Evolutionary conservation across 768 basidiomycete genomes (phyloP), one percentile per base, ranked within the genome.

Genomic region (Boletus rufocinnamomeus): DNA sequence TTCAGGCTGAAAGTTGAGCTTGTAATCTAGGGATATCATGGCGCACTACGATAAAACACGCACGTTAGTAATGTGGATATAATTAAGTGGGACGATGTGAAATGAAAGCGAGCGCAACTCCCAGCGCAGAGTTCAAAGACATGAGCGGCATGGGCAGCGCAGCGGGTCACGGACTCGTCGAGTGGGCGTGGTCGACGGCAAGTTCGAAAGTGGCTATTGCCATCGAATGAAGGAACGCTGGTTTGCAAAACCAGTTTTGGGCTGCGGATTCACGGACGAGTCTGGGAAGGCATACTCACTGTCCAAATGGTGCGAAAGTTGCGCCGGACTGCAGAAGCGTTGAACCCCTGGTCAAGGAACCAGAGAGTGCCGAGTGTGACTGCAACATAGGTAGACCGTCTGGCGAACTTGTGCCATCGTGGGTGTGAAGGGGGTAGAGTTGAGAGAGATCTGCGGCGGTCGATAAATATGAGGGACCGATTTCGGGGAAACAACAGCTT

Each of bases 1-100:
- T 48, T 82, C 81, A 0, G 87, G 85, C 10, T 79, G 85, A 64
- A 96, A 97, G 74, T 95, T 95, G 51, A 89, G 71, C 69, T 98
- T 97, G 77, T 95, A 96, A 76, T 92, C 89, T 57, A 85, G 60
- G 7, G 88, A 87, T 48, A 92, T 87, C 58, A 84, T 68, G 13
- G 83, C 78, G 62, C 89, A 91, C 88, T 89, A 49, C 1, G 21
- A 21, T 16, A 17, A 57, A 50, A n/a, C 3, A 40, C 21, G 17
- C 23, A 13, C 34, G 58, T 50, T 30, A 40, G 63, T 60, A 60
- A 38, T 14, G 23, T 17, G 25, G 28, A 43, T 23, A n/a, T 46
- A 27, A 25, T 35, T 8, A 3, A 38, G 30, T 41, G 32, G 32
- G 25, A 13, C 6, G 11, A 14, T 10, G 14, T 56, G 34, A 52